Evolutionary conservation across 768 basidiomycete species (phyloP).

Genomic region (Rhizopogon vinicolor): DNA sequence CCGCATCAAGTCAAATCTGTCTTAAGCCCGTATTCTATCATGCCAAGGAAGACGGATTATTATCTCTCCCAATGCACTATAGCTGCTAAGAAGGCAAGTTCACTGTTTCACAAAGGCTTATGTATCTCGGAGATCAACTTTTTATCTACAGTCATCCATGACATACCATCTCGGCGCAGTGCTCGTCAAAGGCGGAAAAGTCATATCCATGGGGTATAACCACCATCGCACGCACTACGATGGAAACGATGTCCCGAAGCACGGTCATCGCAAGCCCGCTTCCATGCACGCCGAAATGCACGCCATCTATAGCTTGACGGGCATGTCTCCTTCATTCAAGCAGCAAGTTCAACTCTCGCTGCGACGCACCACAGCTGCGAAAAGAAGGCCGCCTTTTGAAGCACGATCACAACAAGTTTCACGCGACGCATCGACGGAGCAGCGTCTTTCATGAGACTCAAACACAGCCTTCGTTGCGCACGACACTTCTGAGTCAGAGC

Average conservation of each 20-base stretch:
- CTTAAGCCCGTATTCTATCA: background rate
- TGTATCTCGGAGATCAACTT: background rate
- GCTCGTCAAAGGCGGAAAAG: constrained; percentile 47
- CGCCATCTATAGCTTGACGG: constrained; percentile 47
- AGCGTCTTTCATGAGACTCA: constrained; percentile 20
- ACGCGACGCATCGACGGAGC: background rate
- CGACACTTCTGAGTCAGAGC: background rate
- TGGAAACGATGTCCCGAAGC: constrained; percentile 33
- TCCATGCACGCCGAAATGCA: constrained; percentile 58
- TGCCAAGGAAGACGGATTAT: constrained; percentile 42
- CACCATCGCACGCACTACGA: constrained; percentile 53
- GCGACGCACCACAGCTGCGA: constrained; percentile 19
- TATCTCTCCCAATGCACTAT: constrained; percentile 47
- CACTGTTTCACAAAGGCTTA: background rate
- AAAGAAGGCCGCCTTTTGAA: constrained; percentile 9
- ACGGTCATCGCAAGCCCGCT: constrained; percentile 28
- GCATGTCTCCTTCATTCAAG: constrained; percentile 48
- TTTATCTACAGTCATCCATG: constrained; percentile 33
- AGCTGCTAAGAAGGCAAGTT: constrained; percentile 37
- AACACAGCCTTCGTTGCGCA: background rate
- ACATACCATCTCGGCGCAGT: constrained; percentile 43
- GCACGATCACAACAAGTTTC: background rate
- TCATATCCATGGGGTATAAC: constrained; percentile 48
- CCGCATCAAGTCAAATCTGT: background rate
- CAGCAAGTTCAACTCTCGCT: constrained; percentile 44